phyloP scores from a whole-genome alignment of 2,329 filamentous ascomycete species.

The Arthroderma uncinatum region DNA sequence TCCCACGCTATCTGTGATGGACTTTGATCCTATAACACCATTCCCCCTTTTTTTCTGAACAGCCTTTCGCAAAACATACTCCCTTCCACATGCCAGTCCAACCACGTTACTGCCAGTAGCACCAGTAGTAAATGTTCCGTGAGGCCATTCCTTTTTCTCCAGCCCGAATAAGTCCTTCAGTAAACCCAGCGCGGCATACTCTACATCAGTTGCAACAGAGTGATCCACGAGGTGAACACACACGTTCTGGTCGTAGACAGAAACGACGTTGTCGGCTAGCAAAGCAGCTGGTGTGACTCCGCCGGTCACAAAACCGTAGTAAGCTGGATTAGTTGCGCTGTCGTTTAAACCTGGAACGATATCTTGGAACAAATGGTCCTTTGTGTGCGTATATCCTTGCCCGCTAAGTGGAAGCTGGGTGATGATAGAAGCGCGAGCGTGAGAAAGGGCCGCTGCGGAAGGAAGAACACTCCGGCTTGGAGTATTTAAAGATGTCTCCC shows the following conservation, averaged over 20 bases:
- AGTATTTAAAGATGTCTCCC: neutral
- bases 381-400: slow-evolving; percentile 23
- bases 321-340: slow-evolving; percentile 53
- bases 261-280: slow-evolving; percentile 75
- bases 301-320: slow-evolving; percentile 85
- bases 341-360: slow-evolving; percentile 51
- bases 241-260: slow-evolving; percentile 70
- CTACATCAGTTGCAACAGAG: slow-evolving; percentile 63
- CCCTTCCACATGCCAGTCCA: slow-evolving; percentile 59
- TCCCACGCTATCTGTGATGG: slow-evolving; percentile 42
- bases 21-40: neutral
- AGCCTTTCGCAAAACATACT: slow-evolving; percentile 40
- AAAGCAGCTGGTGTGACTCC: slow-evolving; percentile 67
- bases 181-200: slow-evolving; percentile 60
- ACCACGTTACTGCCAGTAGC: slow-evolving; percentile 55
- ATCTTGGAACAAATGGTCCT: slow-evolving; percentile 31
- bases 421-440: slow-evolving; percentile 27
- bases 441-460: slow-evolving; percentile 20
- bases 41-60: slow-evolving; percentile 23
- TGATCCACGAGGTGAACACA: slow-evolving; percentile 69
- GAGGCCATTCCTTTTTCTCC: slow-evolving; percentile 48
- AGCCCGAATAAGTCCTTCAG: slow-evolving; percentile 57
- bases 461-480: slow-evolving; percentile 24
- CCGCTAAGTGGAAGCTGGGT: slow-evolving; percentile 22
- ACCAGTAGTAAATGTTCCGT: slow-evolving; percentile 70